Conservation (phyloP, 2,329 filamentous ascomycete genomes). For the Pseudogymnoascus sp. region DNA sequence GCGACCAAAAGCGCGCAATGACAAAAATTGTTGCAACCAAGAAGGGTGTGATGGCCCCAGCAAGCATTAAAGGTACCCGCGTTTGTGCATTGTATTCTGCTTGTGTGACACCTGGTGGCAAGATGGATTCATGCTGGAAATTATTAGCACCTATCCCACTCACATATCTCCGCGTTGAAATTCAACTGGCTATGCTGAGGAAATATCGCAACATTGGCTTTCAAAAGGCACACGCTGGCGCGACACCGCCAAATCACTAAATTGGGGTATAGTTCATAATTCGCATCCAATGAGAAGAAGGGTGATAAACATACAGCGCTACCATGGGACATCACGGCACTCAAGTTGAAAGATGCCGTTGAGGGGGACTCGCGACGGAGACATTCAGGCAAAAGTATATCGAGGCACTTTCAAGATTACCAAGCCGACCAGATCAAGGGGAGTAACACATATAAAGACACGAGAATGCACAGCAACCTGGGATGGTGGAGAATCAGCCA, state of each 20-base stretch:
- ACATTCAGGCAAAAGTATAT: constrained; percentile 1
- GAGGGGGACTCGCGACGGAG: neutral
- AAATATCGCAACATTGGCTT: neutral
- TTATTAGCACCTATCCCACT: neutral
- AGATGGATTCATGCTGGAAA: neutral
- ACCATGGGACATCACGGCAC: constrained; percentile 5
- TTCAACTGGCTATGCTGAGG: neutral
- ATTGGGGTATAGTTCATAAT: neutral
- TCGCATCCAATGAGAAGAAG: neutral
- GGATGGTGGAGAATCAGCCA: neutral
- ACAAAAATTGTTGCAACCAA: constrained; percentile 16
- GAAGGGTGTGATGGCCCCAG: constrained; percentile 14
- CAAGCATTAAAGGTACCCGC: constrained; percentile 12
- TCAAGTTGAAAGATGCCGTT: neutral
- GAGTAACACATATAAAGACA: neutral
- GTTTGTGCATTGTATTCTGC: constrained; percentile 10
- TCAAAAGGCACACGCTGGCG: neutral
- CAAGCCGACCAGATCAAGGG: neutral
- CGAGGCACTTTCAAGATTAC: neutral
- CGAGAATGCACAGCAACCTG: neutral
- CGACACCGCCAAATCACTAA: neutral
- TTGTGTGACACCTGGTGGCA: neutral
- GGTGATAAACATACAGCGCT: neutral
- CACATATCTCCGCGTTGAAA: neutral
- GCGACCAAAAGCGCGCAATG: constrained; percentile 15